Base-by-base conservation (phyloP, 139 green algal genomes). In the Chlorella vulgaris region DNA sequence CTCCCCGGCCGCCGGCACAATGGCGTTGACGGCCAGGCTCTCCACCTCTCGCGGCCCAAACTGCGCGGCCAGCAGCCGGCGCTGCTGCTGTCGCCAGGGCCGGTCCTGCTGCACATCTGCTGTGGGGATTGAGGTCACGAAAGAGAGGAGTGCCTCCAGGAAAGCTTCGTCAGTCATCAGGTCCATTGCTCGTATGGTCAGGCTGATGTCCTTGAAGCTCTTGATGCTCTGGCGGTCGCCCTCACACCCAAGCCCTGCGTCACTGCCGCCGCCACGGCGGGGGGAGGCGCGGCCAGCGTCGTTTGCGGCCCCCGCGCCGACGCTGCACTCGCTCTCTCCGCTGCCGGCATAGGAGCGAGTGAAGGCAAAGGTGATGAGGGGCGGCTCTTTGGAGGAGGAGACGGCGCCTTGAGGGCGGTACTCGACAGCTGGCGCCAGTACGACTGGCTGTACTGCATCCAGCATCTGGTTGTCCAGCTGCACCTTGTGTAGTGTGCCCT, bases 391-490 rank as follows among this genome's bases (percentile, higher is more conserved):
- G 43, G 36, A 29, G 75, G 31, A 36, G 47, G 47, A 19, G 21
- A 55, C 33, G 5, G 50, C 76, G 2, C 78, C 62, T 19, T 61
- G 31, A 36, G 74, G 51, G 22, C 58, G 55, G n/a, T 80, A 76
- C 51, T 85, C 74, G 24, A 80, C 81, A 13, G 89, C 83, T 15
- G 90, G 89, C 8, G 91, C 89, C 71, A 97, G 86, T 71, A 97
- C 93, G 51, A 97, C 93, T 0, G 93, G 93, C 71, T 94, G 87
- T 15, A 81, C 86, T 24, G 93, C 92, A 65, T 94, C 90, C 63
- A 97, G 86, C 85, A 95, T 88, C 86, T 97, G 93, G 87, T 97
- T 96, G 90, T 97, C 93, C 67, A 97, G 85, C 88, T 97, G 93
- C 26, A 96, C 31, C 24, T 86, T 85, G 38, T 88, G 80, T 22